These are phyloP conservation scores for Hansfordia pulvinata DNA, from an alignment of 2,329 filamentous ascomycete species.

Conservation along the genomic window DNA sequence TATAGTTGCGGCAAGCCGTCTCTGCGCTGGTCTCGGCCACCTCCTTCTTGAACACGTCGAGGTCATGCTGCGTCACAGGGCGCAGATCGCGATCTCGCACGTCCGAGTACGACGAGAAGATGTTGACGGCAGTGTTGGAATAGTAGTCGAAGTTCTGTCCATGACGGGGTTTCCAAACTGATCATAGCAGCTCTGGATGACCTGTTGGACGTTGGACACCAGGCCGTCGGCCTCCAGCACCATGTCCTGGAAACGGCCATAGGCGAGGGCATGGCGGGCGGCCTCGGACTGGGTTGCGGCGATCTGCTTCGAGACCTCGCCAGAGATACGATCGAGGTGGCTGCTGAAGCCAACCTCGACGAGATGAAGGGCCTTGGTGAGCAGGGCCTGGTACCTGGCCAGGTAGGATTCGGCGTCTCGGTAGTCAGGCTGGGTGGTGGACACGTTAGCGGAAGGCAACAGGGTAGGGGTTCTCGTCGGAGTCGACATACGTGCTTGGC, in stretches of 20 bases:
- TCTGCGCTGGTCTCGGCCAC: conserved; percentile 33
- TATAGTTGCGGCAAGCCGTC: conserved; percentile 40
- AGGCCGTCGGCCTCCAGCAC: conserved; percentile 41
- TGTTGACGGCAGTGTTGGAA: conserved; percentile 36
- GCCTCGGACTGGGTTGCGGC: conserved; percentile 42
- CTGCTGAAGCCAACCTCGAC: conserved; percentile 43
- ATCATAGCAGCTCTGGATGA: conserved; percentile 37
- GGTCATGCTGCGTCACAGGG: conserved; percentile 36
- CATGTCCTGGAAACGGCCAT: conserved; percentile 46
- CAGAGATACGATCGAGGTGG: conserved; percentile 36
- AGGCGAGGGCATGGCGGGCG: conserved; percentile 43
- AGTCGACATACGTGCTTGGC: conserved; percentile 68
- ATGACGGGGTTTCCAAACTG: conserved; percentile 30
- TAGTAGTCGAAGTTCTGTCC: conserved; percentile 36
- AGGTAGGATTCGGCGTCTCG: conserved; percentile 80
- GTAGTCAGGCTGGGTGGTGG: conserved; percentile 50
- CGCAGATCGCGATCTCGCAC: conserved; percentile 40
- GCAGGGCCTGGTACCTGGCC: conserved; percentile 71
- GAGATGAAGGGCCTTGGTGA: conserved; percentile 52
- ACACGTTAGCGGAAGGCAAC: not conserved
- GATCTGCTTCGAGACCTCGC: conserved; percentile 41
- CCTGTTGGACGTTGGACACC: conserved; percentile 39
- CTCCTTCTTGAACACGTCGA: conserved; percentile 40
- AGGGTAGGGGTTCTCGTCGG: conserved; percentile 22
- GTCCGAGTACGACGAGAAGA: conserved; percentile 38